phyloP scores from a whole-genome alignment of 352 stramenopile genomes.

The Globisporangium acanthophoron region DNA sequence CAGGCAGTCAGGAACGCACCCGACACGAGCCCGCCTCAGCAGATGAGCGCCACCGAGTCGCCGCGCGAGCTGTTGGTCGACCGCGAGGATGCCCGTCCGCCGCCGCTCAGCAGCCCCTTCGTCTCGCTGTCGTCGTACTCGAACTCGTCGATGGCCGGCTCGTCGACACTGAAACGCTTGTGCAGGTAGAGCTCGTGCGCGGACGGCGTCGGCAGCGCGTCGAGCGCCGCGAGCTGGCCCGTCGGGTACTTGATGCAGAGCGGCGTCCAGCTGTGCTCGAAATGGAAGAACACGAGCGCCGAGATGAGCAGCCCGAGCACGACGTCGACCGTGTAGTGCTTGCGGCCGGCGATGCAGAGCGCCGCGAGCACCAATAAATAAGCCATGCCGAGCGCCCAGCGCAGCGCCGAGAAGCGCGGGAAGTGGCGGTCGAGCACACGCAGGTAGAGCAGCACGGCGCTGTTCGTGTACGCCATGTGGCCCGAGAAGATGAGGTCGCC shows the following conservation, averaged over 20 bases:
- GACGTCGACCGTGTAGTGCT: constrained; percentile 79
- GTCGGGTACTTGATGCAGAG: constrained; percentile 33
- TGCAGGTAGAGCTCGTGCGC: constrained; percentile 19
- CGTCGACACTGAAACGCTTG: constrained; percentile 56
- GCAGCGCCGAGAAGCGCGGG: constrained; percentile 34
- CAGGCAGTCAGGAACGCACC: neutral
- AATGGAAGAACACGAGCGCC: constrained; percentile 72
- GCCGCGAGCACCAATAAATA: constrained; percentile 47
- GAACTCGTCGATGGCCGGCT: constrained; percentile 36
- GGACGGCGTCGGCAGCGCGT: constrained; percentile 1
- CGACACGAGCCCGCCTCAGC: constrained; percentile 16
- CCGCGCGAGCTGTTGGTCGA: constrained; percentile 14
- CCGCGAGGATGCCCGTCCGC: neutral
- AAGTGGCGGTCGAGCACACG: constrained; percentile 57
- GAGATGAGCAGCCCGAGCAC: constrained; percentile 62
- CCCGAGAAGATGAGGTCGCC: constrained; percentile 76
- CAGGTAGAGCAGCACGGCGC: constrained; percentile 60
- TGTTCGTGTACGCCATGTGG: constrained; percentile 70
- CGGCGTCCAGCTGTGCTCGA: constrained; percentile 66
- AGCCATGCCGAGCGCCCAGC: constrained; percentile 43
- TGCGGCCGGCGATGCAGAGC: constrained; percentile 59
- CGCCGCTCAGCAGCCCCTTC: constrained; percentile 8
- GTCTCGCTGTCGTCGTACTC: constrained; percentile 13
- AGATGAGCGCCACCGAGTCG: constrained; percentile 41
- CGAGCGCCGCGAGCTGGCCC: constrained; percentile 16